Percentiles rank a stretch among this genome's conserved stretches.
Evolutionary conservation across 495 filamentous ascomycete species (phyloP).

Genomic region (Daldinia vernicosa): DNA sequence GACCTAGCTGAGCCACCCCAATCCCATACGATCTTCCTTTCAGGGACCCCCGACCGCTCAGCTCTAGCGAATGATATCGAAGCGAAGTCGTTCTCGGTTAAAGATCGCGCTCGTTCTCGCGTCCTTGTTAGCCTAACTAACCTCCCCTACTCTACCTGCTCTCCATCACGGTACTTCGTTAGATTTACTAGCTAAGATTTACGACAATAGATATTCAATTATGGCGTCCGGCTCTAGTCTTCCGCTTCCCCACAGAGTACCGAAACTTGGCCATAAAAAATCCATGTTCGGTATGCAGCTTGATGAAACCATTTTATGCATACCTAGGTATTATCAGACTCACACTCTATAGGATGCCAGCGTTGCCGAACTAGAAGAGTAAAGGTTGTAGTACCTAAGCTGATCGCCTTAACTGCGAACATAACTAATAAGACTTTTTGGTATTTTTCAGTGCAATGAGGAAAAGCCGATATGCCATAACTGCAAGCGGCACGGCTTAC

Average conservation of each 20-base stretch:
- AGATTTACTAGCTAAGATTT: no score
- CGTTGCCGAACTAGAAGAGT: constrained; percentile 50
- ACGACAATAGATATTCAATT: background rate
- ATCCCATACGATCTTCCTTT: background rate
- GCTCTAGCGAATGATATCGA: background rate
- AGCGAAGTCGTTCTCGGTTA: constrained; percentile 4
- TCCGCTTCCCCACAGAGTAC: constrained; percentile 4
- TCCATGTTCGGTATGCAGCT: constrained; percentile 35
- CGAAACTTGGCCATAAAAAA: constrained; percentile 37
- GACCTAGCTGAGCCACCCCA: background rate
- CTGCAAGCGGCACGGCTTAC: constrained; percentile 49
- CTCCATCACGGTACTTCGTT: background rate
- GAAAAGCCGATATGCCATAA: constrained; percentile 50
- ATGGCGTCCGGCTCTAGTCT: constrained; percentile 25
- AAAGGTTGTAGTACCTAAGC: constrained; percentile 45
- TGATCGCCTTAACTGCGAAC: background rate
- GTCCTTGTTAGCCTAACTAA: background rate
- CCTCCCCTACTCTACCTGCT: background rate
- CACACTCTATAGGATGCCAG: constrained; percentile 46
- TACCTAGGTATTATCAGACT: constrained; percentile 7
- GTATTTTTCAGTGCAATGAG: constrained; percentile 50
- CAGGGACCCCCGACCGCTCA: background rate
- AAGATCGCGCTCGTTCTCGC: constrained; percentile 6
- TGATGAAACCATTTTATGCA: background rate
- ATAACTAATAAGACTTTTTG: background rate